Conservation (phyloP, 306 rosid genomes). For the Lupinus albus region DNA sequence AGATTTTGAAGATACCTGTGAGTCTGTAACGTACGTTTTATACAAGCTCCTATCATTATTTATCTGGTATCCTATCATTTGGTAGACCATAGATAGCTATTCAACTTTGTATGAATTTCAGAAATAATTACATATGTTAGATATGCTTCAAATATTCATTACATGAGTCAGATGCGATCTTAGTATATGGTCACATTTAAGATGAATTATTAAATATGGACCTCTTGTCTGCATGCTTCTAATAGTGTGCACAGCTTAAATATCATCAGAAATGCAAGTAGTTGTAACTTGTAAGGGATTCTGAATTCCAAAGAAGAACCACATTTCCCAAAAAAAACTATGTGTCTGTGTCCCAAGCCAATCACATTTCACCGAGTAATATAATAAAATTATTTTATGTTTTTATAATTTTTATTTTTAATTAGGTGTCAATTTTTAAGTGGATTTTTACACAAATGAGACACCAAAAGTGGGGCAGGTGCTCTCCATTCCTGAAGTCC, state of each 20-base stretch:
- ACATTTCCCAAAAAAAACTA: no score
- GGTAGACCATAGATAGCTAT: conserved; percentile 7
- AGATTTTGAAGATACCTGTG: neutral
- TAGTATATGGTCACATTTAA: neutral
- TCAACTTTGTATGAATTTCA: conserved; percentile 1
- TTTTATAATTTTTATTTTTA: no score
- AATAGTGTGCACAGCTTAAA: neutral
- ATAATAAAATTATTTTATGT: no score
- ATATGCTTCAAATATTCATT: conserved; percentile 23
- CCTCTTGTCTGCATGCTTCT: neutral
- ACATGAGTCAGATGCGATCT: neutral
- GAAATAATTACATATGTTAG: neutral
- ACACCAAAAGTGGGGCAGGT: no score
- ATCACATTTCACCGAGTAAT: no score
- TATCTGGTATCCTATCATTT: conserved; percentile 17
- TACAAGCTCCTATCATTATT: conserved; percentile 16
- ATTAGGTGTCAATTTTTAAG: no score
- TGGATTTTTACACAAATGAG: no score
- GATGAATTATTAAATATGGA: conserved; percentile 11
- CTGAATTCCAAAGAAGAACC: no score
- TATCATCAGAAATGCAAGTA: conserved; percentile 3
- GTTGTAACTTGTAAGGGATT: neutral
- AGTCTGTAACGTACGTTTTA: conserved; percentile 1
- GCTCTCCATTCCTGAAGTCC: neutral
- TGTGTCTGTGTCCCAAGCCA: no score